These are phyloP conservation scores for Actinomortierella ambigua DNA, from an alignment of 371 early-diverging fungal species.

Conservation along the genomic window DNA sequence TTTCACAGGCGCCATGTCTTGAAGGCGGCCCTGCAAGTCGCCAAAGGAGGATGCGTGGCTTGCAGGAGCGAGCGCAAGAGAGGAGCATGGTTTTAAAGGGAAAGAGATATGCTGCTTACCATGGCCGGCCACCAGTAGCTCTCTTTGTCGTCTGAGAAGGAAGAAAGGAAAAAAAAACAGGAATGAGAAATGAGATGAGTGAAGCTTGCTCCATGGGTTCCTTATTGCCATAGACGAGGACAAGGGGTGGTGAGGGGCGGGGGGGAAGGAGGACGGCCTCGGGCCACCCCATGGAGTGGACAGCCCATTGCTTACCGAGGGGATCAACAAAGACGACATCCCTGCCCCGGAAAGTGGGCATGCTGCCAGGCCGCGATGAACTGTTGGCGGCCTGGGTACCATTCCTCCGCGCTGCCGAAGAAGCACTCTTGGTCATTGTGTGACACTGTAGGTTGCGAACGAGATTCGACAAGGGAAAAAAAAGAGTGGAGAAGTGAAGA, in stretches of 20 bases:
- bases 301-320: constrained; percentile 34
- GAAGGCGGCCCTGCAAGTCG: no score
- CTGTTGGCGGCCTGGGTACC: no score
- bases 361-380: no score
- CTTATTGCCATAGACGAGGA: constrained; percentile 2
- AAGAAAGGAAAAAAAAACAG: background rate
- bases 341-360: constrained; percentile 50
- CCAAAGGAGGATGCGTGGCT: no score
- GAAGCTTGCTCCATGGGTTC: background rate
- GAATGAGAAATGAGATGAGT: constrained; percentile 3
- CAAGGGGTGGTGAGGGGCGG: no score
- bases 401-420: no score
- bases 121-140: constrained; percentile 49
- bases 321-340: constrained; percentile 63
- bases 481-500: no score
- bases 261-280: background rate
- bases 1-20: no score
- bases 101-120: constrained; percentile 17
- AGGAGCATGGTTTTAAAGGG: constrained; percentile 6
- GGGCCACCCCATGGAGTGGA: background rate
- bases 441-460: no score
- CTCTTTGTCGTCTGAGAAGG: constrained; percentile 33
- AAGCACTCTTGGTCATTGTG: no score
- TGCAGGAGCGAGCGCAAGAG: background rate
- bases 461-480: no score